Conservation (phyloP, 306 rosid species). For the Vigna reflexopilosa region DNA sequence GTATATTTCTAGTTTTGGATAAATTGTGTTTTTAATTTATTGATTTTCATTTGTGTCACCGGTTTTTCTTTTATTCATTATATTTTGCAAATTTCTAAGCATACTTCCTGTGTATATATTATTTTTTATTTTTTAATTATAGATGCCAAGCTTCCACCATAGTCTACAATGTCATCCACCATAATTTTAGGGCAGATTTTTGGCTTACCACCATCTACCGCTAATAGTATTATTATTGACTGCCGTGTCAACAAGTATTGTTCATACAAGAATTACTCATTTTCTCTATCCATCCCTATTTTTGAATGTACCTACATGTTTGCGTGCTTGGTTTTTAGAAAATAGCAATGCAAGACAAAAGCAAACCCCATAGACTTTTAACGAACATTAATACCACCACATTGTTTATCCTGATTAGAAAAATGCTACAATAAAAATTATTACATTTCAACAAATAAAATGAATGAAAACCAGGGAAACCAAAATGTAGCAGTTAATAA, state of each 20-base stretch:
- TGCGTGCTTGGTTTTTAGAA: background rate
- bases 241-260: background rate
- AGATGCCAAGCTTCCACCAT: background rate
- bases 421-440: conserved; percentile 11
- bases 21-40: background rate
- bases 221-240: background rate
- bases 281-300: conserved; percentile 17
- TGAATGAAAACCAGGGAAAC: background rate
- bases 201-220: background rate
- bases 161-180: background rate
- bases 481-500: conserved; percentile 16
- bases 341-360: conserved; percentile 8
- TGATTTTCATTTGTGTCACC: background rate
- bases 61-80: background rate
- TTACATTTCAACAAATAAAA: conserved; percentile 21
- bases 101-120: background rate
- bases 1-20: background rate
- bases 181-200: background rate
- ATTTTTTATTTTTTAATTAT: background rate
- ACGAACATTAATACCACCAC: conserved; percentile 25
- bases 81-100: background rate
- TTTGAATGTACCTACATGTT: conserved; percentile 7
- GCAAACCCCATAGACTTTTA: conserved; percentile 29
- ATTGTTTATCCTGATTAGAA: conserved; percentile 24
- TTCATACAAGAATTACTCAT: background rate